These are phyloP conservation scores for Sedum album DNA, from an alignment of 164 flowering plant species.

Conservation along the genomic window DNA sequence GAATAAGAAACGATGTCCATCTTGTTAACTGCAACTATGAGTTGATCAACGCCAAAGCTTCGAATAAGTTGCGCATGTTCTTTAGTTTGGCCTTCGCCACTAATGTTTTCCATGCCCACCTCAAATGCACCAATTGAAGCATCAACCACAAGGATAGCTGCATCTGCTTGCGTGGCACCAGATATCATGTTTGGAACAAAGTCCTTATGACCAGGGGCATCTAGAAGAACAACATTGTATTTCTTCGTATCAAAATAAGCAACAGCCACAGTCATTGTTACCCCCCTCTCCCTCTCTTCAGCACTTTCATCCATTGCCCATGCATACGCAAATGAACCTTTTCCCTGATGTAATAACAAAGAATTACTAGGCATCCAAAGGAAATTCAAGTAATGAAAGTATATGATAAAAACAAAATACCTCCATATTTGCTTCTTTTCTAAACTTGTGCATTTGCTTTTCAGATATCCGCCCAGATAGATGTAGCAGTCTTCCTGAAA, in stretches of 20 bases:
- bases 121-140: conserved; percentile 90
- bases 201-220: conserved; percentile 98
- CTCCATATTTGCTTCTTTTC: conserved; percentile 76
- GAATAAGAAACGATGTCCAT: conserved; percentile 85
- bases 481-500: conserved; percentile 84
- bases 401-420: conserved; percentile 23
- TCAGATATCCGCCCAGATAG: conserved; percentile 74
- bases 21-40: conserved; percentile 87
- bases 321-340: conserved; percentile 96
- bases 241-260: conserved; percentile 76
- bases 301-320: conserved; percentile 97
- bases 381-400: neutral
- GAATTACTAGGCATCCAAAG: neutral
- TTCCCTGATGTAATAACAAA: conserved; percentile 56
- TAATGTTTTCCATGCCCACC: conserved; percentile 63
- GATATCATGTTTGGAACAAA: conserved; percentile 99
- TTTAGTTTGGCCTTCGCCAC: conserved; percentile 66
- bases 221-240: conserved; percentile 84
- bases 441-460: conserved; percentile 88
- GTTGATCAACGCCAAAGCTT: conserved; percentile 95
- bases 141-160: conserved; percentile 91
- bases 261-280: conserved; percentile 96
- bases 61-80: conserved; percentile 93
- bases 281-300: conserved; percentile 95
- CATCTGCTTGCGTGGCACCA: conserved; percentile 98